Evolutionary conservation across 371 early-diverging fungal genomes (phyloP).

Genomic region (Homolaphlyctis polyrhiza): DNA sequence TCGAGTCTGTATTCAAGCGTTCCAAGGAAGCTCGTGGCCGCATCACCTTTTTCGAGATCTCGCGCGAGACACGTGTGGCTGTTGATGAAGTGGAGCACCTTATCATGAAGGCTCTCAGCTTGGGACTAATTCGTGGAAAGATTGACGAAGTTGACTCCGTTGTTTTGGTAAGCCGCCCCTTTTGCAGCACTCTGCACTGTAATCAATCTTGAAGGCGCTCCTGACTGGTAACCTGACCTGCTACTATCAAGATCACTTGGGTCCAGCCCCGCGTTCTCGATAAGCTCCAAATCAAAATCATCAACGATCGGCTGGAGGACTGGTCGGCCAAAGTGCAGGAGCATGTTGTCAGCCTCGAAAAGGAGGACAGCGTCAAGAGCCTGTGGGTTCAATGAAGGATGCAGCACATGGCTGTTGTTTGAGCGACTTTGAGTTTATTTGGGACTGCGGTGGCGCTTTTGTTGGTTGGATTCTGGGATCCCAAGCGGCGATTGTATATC

Average conservation of each 20-base stretch:
- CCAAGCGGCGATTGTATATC: too few relatives aligned
- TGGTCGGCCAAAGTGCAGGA: conserved; percentile 52
- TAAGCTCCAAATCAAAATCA: conserved; percentile 67
- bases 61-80: conserved; percentile 80
- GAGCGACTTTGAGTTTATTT: too few relatives aligned
- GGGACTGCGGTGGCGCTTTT: too few relatives aligned
- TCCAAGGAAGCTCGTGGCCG: conserved; percentile 69
- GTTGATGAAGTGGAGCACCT: conserved; percentile 92
- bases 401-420: too few relatives aligned
- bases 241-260: conserved; percentile 71
- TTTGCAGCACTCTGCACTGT: not conserved
- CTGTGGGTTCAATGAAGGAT: conserved; percentile 1
- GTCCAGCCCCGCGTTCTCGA: conserved; percentile 96
- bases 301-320: conserved; percentile 44
- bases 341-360: conserved; percentile 32
- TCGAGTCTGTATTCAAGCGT: conserved; percentile 89
- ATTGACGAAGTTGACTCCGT: conserved; percentile 92
- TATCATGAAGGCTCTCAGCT: conserved; percentile 92
- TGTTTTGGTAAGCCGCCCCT: conserved; percentile 46
- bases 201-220: too few relatives aligned
- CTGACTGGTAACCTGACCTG: not conserved
- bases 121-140: conserved; percentile 86
- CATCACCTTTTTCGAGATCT: conserved; percentile 79
- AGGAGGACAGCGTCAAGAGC: conserved; percentile 12
- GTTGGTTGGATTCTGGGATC: too few relatives aligned